These are phyloP conservation scores for Pneumocystis jirovecii DNA, from an alignment of 1,139 yeast species.

Conservation along the genomic window DNA sequence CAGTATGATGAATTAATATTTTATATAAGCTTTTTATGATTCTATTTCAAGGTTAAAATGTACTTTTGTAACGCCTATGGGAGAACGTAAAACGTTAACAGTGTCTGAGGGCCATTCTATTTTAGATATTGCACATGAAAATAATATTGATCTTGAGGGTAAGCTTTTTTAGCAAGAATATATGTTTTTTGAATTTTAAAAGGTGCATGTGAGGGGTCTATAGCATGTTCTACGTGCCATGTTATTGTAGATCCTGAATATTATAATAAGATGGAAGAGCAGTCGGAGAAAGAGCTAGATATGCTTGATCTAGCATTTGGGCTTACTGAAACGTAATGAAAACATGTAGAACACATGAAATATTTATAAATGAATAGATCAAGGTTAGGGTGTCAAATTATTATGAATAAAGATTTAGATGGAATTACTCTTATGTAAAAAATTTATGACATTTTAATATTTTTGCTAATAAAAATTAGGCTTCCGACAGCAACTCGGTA, in stretches of 20 bases:
- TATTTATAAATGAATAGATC: slow-evolving; percentile 28
- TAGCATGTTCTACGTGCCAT: slow-evolving; percentile 97
- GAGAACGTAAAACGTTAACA: slow-evolving; percentile 62
- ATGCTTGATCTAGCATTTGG: slow-evolving; percentile 97
- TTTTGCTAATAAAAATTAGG: background rate
- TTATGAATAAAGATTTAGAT: slow-evolving; percentile 77
- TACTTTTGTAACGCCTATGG: slow-evolving; percentile 86
- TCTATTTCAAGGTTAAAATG: slow-evolving; percentile 26
- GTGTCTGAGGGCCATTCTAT: slow-evolving; percentile 87
- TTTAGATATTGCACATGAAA: slow-evolving; percentile 86
- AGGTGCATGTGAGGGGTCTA: slow-evolving; percentile 95
- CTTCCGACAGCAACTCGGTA: background rate
- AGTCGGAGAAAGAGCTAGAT: slow-evolving; percentile 94
- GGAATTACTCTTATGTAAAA: slow-evolving; percentile 54
- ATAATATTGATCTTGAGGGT: slow-evolving; percentile 83
- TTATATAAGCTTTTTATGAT: background rate
- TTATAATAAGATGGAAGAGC: slow-evolving; percentile 84
- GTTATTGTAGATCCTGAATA: slow-evolving; percentile 88
- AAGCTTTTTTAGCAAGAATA: background rate
- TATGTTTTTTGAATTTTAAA: background rate
- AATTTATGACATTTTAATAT: background rate
- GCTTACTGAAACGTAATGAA: slow-evolving; percentile 47
- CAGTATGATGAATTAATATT: background rate
- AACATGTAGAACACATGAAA: slow-evolving; percentile 21
- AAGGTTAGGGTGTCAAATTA: slow-evolving; percentile 84